Evolutionary conservation across 139 green algal species (phyloP).

Genomic region (Chlorella sorokiniana): DNA sequence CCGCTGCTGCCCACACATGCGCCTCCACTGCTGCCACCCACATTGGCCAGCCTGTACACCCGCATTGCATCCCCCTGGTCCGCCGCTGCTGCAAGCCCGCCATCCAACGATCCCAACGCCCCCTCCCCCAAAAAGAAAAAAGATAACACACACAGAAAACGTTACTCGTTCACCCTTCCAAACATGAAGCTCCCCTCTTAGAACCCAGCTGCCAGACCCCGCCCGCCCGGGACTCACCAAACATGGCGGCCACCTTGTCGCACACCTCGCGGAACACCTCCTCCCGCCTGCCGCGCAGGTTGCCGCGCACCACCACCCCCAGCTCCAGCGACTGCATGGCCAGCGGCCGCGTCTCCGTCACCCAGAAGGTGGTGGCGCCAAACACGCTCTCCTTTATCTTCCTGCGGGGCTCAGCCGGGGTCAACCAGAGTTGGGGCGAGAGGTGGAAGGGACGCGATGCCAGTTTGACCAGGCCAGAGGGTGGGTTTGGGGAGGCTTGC

Average conservation of each 20-base stretch:
- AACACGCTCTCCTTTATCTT: conserved; percentile 78
- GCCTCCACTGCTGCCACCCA: no score
- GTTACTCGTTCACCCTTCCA: no score
- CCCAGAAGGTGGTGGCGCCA: conserved; percentile 79
- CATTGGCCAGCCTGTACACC: no score
- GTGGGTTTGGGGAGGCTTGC: no score
- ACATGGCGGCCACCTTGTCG: conserved; percentile 52
- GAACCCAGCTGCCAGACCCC: no score
- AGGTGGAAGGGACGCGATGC: neutral
- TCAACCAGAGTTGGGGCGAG: neutral
- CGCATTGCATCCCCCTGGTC: no score
- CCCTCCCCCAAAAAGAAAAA: no score
- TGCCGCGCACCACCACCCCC: conserved; percentile 78
- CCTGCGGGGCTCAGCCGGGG: conserved; percentile 29
- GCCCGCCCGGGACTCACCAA: conserved; percentile 33
- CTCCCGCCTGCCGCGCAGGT: conserved; percentile 71
- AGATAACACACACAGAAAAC: no score
- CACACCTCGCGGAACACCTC: conserved; percentile 63
- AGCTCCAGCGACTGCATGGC: conserved; percentile 44
- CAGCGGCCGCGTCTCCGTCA: conserved; percentile 70
- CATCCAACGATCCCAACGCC: no score
- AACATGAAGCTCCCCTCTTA: no score
- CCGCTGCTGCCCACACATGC: no score
- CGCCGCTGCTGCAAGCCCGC: no score
- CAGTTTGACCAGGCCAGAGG: neutral